A percentile compares a stretch with the other conserved stretches of the same genome.
phyloP scores from a whole-genome alignment of 106 monocot genomes.

The Narthecium ossifragum region DNA sequence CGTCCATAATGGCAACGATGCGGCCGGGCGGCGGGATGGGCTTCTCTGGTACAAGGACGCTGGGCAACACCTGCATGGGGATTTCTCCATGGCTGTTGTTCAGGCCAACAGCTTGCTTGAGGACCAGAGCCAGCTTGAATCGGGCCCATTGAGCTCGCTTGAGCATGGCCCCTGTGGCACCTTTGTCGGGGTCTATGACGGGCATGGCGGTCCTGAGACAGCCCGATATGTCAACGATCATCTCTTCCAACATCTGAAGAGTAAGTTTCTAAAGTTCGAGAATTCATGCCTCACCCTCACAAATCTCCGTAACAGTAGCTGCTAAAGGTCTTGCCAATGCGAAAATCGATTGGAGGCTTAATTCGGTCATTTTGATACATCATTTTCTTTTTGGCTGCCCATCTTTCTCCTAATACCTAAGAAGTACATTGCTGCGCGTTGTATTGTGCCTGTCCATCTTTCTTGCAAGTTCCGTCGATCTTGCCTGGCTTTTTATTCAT shows the following conservation, averaged over 20 bases:
- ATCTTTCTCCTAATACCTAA: too few relatives aligned
- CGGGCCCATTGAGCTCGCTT: conserved; percentile 18
- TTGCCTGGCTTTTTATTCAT: too few relatives aligned
- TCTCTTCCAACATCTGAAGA: conserved; percentile 23
- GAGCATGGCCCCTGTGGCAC: conserved; percentile 19
- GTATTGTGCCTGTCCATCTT: too few relatives aligned
- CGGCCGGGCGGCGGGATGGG: conserved; percentile 18
- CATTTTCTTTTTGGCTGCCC: too few relatives aligned
- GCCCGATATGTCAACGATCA: conserved; percentile 21
- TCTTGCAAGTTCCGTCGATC: too few relatives aligned
- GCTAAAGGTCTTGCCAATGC: too few relatives aligned
- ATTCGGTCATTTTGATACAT: too few relatives aligned
- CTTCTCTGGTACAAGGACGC: conserved; percentile 31
- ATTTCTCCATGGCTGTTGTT: conserved; percentile 31
- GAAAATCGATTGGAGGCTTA: too few relatives aligned
- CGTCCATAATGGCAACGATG: neutral
- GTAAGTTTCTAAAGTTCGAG: too few relatives aligned
- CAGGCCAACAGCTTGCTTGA: conserved; percentile 15
- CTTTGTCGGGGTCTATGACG: conserved; percentile 34
- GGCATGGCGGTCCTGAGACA: conserved; percentile 28
- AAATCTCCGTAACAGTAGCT: too few relatives aligned
- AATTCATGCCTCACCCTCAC: too few relatives aligned
- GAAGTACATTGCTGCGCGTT: too few relatives aligned
- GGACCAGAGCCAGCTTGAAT: conserved; percentile 32
- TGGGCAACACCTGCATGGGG: conserved; percentile 22